These are phyloP conservation scores for Malassezia brasiliensis DNA, from an alignment of 1,284 basidiomycete genomes.

Conservation along the genomic window DNA sequence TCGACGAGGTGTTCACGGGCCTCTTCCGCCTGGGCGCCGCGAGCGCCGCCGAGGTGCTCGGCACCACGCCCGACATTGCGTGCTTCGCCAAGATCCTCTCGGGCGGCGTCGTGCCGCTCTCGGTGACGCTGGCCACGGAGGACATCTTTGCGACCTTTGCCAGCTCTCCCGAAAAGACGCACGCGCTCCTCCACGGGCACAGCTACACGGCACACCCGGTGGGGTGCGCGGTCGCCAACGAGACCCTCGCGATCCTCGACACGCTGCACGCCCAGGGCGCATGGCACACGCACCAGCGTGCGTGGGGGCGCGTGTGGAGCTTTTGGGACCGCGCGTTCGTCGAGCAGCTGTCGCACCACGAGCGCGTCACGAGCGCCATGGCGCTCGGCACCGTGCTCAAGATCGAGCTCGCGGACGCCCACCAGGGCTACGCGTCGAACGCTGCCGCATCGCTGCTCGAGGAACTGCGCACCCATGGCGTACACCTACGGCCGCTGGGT, in stretches of 20 bases:
- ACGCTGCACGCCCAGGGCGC: constrained; percentile 51
- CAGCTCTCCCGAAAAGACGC: constrained; percentile 62
- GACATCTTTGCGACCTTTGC: constrained; percentile 71
- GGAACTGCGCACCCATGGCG: constrained; percentile 24
- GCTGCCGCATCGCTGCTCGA: constrained; percentile 25
- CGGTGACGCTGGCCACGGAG: constrained; percentile 63
- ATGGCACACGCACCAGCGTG: constrained; percentile 56
- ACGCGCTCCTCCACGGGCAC: constrained; percentile 86
- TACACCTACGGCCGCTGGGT: constrained; percentile 81
- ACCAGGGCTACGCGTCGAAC: constrained; percentile 47
- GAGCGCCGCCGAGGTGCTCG: constrained; percentile 27
- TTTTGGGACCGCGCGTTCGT: constrained; percentile 76
- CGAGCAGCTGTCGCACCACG: constrained; percentile 56
- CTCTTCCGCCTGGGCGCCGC: constrained; percentile 67
- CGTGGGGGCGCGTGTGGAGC: constrained; percentile 64
- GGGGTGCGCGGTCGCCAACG: constrained; percentile 80
- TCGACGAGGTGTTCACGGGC: constrained; percentile 91
- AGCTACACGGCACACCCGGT: constrained; percentile 58
- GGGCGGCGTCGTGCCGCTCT: constrained; percentile 79
- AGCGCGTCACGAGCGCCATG: constrained; percentile 66
- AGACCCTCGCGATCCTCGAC: constrained; percentile 61
- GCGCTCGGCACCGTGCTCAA: constrained; percentile 77
- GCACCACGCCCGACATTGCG: constrained; percentile 57
- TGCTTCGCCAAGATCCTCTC: constrained; percentile 91
- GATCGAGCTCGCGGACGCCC: constrained; percentile 60